Evolutionary conservation across 345 rosid genomes (phyloP).

Genomic region (Citrus inodora): DNA sequence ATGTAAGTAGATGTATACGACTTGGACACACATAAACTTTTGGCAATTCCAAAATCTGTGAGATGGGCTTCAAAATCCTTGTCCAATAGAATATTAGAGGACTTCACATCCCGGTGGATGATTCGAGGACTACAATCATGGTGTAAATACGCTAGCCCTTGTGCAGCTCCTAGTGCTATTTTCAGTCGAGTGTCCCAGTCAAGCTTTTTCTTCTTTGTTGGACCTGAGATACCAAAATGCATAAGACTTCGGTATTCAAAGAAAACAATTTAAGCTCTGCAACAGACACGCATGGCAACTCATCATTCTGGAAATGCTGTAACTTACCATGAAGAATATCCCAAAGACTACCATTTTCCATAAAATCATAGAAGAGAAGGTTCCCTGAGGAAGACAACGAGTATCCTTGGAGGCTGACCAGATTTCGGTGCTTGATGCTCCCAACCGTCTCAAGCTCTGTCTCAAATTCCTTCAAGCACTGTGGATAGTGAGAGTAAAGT

Average conservation of each 20-base stretch:
- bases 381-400: slow-evolving; percentile 76
- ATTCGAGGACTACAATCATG: slow-evolving; percentile 96
- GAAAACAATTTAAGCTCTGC: background rate
- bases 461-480: slow-evolving; percentile 81
- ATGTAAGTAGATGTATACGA: slow-evolving; percentile 77
- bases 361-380: slow-evolving; percentile 92
- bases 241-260: background rate
- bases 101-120: slow-evolving; percentile 92
- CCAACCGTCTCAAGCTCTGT: slow-evolving; percentile 89
- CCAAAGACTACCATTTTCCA: slow-evolving; percentile 99
- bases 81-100: slow-evolving; percentile 84
- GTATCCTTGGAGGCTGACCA: slow-evolving; percentile 88
- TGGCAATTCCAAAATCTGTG: slow-evolving; percentile 97
- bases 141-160: slow-evolving; percentile 88
- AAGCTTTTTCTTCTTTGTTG: slow-evolving; percentile 72
- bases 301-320: background rate
- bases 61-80: slow-evolving; percentile 88
- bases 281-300: background rate
- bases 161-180: slow-evolving; percentile 90
- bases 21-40: slow-evolving; percentile 73
- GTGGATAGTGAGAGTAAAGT: slow-evolving; percentile 81
- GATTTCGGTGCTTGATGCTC: slow-evolving; percentile 89
- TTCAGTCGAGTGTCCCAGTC: slow-evolving; percentile 82
- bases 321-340: slow-evolving; percentile 87
- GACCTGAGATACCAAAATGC: slow-evolving; percentile 40